Evolutionary conservation across 768 basidiomycete genomes (phyloP), one percentile per base, ranked within the genome.

Genomic region (Russula vinacea): DNA sequence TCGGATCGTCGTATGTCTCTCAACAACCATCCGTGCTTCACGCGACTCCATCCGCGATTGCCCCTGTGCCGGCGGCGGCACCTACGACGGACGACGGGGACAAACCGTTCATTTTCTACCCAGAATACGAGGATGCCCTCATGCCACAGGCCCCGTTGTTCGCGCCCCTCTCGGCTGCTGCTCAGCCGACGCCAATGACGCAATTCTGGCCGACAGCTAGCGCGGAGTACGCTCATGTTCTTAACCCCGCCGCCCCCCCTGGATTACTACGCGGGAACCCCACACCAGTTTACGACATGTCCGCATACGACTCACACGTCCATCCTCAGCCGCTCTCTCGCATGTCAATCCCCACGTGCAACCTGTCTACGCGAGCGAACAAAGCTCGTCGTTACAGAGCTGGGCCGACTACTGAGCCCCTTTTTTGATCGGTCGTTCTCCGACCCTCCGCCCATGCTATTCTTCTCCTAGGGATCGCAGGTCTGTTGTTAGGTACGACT

Each of bases 31-130:
- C 57, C 44, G n/a, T 35, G 39, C 35, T 47, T 14, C 44, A 47
- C 29, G 13, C 54, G 3, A 24, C 56, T 9, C 49, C 58, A 19
- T 13, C 63, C 26, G 24, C n/a, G 9, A 13, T 35, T 17, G 35
- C 59, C 50, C 1, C 52, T 11, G 19, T 45, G 44, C 44, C 32
- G 19, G 17, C 11, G 1, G 4, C 33, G 16, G n/a, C 58, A 1
- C 22, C 47, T 8, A 42, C 56, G 16, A 35, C 58, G 14, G 68
- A 68, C 47, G 68, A 67, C 45, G 68, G 68, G 3, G 68, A 68
- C 26, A 68, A 67, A 14, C 68, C 68, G 4, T 68, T 68, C 59
- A 68, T 68, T 37, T 68, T 68, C 56, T 68, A 68, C 47, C 66
- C 66, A 26, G 68, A 67, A 29, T 67, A 67, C 51, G 68, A 67